Conservation (phyloP, 2,329 filamentous ascomycete genomes). For the Fusarium tanahbumbuense region DNA sequence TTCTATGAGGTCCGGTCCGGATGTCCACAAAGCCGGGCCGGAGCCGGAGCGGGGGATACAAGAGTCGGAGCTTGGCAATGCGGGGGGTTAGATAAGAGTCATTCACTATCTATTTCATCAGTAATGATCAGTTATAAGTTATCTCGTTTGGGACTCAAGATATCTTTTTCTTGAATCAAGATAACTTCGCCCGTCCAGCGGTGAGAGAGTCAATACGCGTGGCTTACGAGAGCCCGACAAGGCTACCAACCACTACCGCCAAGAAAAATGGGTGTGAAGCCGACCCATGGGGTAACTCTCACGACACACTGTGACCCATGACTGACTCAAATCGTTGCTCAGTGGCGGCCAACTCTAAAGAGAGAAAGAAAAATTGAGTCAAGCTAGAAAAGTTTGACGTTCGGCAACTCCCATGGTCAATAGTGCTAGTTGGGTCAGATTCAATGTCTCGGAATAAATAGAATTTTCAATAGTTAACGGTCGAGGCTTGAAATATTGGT, state of each 20-base stretch:
- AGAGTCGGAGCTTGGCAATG: conserved; percentile 17
- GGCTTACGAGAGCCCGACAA: conserved; percentile 33
- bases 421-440: not conserved
- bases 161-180: conserved; percentile 9
- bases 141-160: too few relatives aligned
- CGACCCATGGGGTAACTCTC: not conserved
- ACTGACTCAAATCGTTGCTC: conserved; percentile 34
- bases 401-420: not conserved
- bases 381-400: not conserved
- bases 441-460: conserved; percentile 7
- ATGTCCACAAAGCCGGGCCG: conserved; percentile 36
- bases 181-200: not conserved
- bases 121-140: not conserved
- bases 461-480: conserved; percentile 21
- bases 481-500: not conserved
- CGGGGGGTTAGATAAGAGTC: conserved; percentile 18
- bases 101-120: not conserved
- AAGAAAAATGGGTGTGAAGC: not conserved
- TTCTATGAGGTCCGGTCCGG: conserved; percentile 27
- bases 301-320: conserved; percentile 31
- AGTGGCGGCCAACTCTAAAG: conserved; percentile 20
- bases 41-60: conserved; percentile 34
- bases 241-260: conserved; percentile 1
- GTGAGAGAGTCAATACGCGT: conserved; percentile 5
- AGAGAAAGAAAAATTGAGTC: not conserved